Evolutionary conservation across 768 basidiomycete genomes (phyloP).

Genomic region (Lepiota venenata): DNA sequence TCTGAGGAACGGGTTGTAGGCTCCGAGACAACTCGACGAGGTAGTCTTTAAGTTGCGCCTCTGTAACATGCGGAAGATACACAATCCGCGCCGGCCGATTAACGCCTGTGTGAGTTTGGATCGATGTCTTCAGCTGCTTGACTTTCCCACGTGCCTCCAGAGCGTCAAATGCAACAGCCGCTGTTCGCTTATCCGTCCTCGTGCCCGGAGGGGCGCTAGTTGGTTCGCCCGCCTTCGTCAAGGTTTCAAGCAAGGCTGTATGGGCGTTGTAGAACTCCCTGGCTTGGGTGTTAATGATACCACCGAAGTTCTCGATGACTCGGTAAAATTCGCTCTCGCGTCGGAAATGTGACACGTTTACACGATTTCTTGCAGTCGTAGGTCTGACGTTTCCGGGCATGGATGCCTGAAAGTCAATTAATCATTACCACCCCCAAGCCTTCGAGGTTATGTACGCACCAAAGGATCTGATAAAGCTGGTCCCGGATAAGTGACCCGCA

Average conservation of each 20-base stretch:
- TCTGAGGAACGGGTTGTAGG: constrained; percentile 29
- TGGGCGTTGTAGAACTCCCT: constrained; percentile 74
- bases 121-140: constrained; percentile 64
- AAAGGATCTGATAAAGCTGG: not conserved
- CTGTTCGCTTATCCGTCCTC: constrained; percentile 71
- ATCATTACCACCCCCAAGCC: too few species aligned
- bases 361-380: constrained; percentile 26
- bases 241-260: constrained; percentile 52
- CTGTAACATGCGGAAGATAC: constrained; percentile 57
- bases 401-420: too few species aligned
- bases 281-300: constrained; percentile 60
- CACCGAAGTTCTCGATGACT: constrained; percentile 62
- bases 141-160: constrained; percentile 67
- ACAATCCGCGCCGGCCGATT: constrained; percentile 57
- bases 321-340: constrained; percentile 78
- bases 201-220: constrained; percentile 69
- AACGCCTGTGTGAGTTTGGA: constrained; percentile 56
- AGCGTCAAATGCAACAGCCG: constrained; percentile 51
- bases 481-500: not conserved
- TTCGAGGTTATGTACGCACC: not conserved
- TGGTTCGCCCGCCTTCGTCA: constrained; percentile 59
- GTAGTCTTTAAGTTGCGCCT: constrained; percentile 54
- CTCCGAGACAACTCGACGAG: constrained; percentile 50
- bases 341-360: constrained; percentile 75
- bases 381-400: not conserved